Base-by-base conservation (phyloP, 257 asterid genomes). In the Penstemon davidsonii region DNA sequence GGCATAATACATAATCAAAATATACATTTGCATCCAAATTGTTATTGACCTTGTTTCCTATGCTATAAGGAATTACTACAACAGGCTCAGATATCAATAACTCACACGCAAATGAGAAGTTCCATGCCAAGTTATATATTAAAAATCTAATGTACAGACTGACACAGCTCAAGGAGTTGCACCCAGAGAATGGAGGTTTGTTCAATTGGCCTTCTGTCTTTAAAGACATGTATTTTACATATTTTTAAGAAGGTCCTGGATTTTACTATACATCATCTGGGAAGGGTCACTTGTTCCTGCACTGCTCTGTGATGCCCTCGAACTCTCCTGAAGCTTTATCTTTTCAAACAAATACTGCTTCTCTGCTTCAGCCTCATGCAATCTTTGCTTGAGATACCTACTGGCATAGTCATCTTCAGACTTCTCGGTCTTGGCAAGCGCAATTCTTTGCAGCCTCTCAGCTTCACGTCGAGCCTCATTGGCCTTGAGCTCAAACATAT, bases 351-450 rank as follows among this genome's bases (percentile, higher is more conserved):
- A 45, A 69, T 85, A 88, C 78, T 90, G 96, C 73, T 87, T 93
- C 92, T 93, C 98, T 7, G 95, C 95, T 76, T 93, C 98, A 3
- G 98, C 98, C 77, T 93, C 98, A 3, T 83, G 94, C 81, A 93
- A 69, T 39, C 96, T 84, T 73, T 93, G 98, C 75, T 93, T 88
- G 49, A 93, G 88, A 71, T 93, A 93, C 80, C 94, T 80, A 76
- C 95, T 90, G 1, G 95, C 84, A 38, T 90, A 93, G 72, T 93
- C 97, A 71, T 93, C 98, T 67, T 88, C 96, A 0, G 95, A 83
- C 73, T 88, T 93, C 62, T 90, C 96, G 0, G 90, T 84, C 80
- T 90, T 93, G 55, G 95, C 95, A 15, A 88, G 87, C 9, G 94
- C 88, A 18, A 93, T 90, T 76, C 96, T 80, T 57, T 88, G 94